Evolutionary conservation across 345 rosid genomes (phyloP), one percentile per base, ranked within the genome.

Genomic region (Litchi chinensis): DNA sequence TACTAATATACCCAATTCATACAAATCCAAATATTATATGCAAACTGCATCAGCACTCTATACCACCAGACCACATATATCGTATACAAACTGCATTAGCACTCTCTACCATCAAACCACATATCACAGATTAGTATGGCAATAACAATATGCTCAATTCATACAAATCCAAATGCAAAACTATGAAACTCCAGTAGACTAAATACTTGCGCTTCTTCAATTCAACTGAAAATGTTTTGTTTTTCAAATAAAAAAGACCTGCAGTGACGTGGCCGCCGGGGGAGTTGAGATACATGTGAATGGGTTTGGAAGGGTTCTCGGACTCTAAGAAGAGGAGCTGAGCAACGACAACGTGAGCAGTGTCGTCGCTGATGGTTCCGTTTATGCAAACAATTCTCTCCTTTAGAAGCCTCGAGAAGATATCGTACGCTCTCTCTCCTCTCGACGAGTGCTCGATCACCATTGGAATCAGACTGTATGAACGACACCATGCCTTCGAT

Each of bases 201-300:
- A 6, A 3, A 46, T 46, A 11, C 8, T 46, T 32, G 37, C 37
- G 4, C 37, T 32, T 32, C 37, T 32, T 32, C 37, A 32, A 32
- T 32, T 32, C 37, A 32, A 32, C 2, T 32, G 37, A 32, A 32
- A 32, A 32, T 32, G 37, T 32, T 32, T 32, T n/a, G n/a, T n/a
- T n/a, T n/a, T n/a, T n/a, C n/a, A n/a, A n/a, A n/a, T n/a, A n/a
- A 52, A 13, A 43, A 10, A 41, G 44, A 97, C 99, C 99, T 81
- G 98, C 97, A 56, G 97, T 94, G 88, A 97, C 99, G 6, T 91
- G 94, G 81, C 99, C 98, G 64, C 99, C 98, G 1, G 99, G 98
- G 41, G 99, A 94, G 77, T 97, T 93, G 82, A 97, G 95, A 80
- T 97, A 94, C 98, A 97, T 93, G 84, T 94, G 89, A 79, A 97